These are phyloP conservation scores for Fusarium zealandicum DNA, from an alignment of 2,329 filamentous ascomycete species.

Conservation along the genomic window DNA sequence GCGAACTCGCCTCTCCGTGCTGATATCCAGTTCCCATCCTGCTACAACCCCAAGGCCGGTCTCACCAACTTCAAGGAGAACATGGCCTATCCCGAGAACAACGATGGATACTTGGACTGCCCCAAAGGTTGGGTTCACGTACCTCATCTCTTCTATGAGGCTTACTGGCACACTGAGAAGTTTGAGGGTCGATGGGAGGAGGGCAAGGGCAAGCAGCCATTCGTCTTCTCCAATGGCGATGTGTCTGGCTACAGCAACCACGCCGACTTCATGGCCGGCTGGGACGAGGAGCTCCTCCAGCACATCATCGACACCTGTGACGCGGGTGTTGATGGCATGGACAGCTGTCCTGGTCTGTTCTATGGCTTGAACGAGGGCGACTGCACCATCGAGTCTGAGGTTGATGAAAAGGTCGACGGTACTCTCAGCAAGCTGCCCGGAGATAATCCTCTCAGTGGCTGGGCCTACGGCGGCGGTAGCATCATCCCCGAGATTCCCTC, in stretches of 20 bases:
- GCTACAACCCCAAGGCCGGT: conserved; percentile 71
- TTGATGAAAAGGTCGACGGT: conserved; percentile 55
- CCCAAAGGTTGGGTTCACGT: conserved; percentile 61
- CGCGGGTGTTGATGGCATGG: conserved; percentile 65
- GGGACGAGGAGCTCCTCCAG: conserved; percentile 71
- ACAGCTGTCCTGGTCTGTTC: conserved; percentile 66
- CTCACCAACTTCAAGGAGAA: conserved; percentile 68
- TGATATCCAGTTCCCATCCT: conserved; percentile 76
- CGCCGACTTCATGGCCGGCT: conserved; percentile 76
- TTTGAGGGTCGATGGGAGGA: conserved; percentile 62
- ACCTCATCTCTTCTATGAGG: conserved; percentile 65
- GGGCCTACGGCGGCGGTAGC: conserved; percentile 54
- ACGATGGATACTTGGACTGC: conserved; percentile 61
- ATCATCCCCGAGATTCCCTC: conserved; percentile 10
- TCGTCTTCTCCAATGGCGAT: conserved; percentile 74
- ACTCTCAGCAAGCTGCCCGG: conserved; percentile 60
- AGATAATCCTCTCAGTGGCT: conserved; percentile 62
- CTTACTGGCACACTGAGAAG: conserved; percentile 65
- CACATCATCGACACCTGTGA: conserved; percentile 72
- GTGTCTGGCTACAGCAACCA: conserved; percentile 74
- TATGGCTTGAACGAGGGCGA: conserved; percentile 59
- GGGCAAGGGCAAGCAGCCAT: conserved; percentile 64
- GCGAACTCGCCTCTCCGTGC: conserved; percentile 67
- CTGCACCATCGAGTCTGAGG: conserved; percentile 59
- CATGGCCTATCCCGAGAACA: conserved; percentile 66